phyloP scores from a whole-genome alignment of 257 asterid genomes.

The Cordia subcordata region DNA sequence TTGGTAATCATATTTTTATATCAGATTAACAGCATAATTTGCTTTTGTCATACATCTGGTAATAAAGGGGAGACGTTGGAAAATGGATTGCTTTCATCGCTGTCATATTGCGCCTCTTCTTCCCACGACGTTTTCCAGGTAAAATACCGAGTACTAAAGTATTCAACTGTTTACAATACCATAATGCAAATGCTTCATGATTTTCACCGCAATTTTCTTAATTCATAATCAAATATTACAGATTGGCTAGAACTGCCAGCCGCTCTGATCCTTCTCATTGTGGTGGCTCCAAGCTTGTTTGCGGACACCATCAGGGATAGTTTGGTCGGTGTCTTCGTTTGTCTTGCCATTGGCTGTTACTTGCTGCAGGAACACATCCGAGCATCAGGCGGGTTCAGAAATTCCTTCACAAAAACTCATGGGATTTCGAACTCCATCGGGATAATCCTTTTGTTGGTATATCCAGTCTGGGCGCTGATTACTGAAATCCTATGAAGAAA shows the following conservation, averaged over 20 bases:
- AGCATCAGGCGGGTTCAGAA: constrained; percentile 75
- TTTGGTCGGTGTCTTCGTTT: constrained; percentile 35
- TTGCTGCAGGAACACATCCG: constrained; percentile 71
- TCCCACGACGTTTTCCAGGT: constrained; percentile 17
- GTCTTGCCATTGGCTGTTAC: constrained; percentile 60
- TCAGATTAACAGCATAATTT: neutral
- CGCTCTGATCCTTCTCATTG: constrained; percentile 51
- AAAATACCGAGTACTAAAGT: neutral
- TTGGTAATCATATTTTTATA: too few relatives aligned
- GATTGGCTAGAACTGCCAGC: constrained; percentile 78
- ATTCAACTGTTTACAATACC: neutral
- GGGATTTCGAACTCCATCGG: constrained; percentile 68
- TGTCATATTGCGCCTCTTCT: constrained; percentile 16
- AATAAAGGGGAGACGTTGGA: constrained; percentile 19
- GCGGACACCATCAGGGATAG: constrained; percentile 31
- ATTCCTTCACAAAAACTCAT: constrained; percentile 54
- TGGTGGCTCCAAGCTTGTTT: constrained; percentile 54
- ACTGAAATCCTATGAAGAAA: neutral
- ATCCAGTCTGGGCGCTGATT: constrained; percentile 78
- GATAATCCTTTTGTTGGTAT: constrained; percentile 53
- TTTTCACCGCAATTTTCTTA: too few relatives aligned
- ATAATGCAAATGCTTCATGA: neutral
- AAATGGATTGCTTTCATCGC: constrained; percentile 19
- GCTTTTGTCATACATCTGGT: neutral
- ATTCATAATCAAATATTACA: constrained; percentile 19